Base-by-base conservation (phyloP, 768 basidiomycete genomes). In the Leccinum imitatum region DNA sequence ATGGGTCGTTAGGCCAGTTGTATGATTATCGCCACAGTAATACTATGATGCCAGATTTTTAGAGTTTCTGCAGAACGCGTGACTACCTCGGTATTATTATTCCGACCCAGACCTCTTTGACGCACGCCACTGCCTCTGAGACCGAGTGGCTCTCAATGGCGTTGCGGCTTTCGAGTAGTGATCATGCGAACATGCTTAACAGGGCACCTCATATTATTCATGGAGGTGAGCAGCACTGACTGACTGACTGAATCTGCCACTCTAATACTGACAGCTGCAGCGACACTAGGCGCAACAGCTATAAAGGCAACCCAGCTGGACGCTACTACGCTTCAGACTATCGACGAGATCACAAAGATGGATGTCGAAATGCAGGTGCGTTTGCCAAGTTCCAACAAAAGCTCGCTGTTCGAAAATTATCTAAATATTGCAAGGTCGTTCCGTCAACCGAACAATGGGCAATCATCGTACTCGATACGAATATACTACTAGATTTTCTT, bases 291-390 rank as follows among this genome's bases (percentile, higher is more conserved):
- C 44, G 9, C 51, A 50, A 23, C 58, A 70, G 66, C 47, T 21
- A 35, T 46, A 46, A 59, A 58, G 47, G 30, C 50, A 50, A 46
- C 59, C 39, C 60, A 63, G 15, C 62, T 69, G 4, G 69, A 27
- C 1, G 8, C 76, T 23, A 84, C 84, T 23, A 84, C 84, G 5
- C 76, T 87, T 14, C 74, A 75, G 64, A 76, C 75, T 51, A 82
- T 88, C 65, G 80, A 84, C 54, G 71, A 82, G 64, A 76, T 84
- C 47, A 82, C 83, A 37, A 86, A 86, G 65, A 76, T 80, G 66
- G 89, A 90, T 78, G 82, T 90, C 14, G 88, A 90, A 65, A 89
- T 89, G 88, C 81, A 82, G 78, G 89, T 87, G 66, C 65, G 81
- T 64, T 21, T 27, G 50, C n/a, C 35, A 13, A 33, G 31, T 33